phyloP scores from a whole-genome alignment of 2,329 filamentous ascomycete species.

The Tolypocladium guangdongense region DNA sequence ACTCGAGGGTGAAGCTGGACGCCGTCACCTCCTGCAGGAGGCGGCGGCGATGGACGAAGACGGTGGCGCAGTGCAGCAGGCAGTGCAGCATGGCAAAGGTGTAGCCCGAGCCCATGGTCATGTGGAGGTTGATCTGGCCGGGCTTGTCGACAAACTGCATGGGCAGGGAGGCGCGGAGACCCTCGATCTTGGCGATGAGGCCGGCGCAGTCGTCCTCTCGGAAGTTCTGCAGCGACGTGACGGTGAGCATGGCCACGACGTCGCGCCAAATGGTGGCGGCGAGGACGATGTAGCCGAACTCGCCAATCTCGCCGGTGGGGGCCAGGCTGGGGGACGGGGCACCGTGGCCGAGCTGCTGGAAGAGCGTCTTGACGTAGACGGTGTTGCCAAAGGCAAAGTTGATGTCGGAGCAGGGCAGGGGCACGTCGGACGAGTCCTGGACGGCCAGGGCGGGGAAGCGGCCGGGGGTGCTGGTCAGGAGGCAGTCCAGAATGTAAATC shows the following conservation, averaged over 20 bases:
- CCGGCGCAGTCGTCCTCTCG: slow-evolving; percentile 40
- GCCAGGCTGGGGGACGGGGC: slow-evolving; percentile 26
- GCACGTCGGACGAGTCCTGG: slow-evolving; percentile 43
- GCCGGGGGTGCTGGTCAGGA: slow-evolving; percentile 50
- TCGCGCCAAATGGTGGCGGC: slow-evolving; percentile 52
- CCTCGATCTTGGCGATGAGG: slow-evolving; percentile 43
- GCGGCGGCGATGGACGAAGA: slow-evolving; percentile 49
- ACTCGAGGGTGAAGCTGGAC: slow-evolving; percentile 39
- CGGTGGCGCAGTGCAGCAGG: slow-evolving; percentile 47
- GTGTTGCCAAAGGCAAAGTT: slow-evolving; percentile 53
- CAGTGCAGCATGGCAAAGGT: slow-evolving; percentile 54
- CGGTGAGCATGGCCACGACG: slow-evolving; percentile 50
- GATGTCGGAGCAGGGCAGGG: slow-evolving; percentile 49
- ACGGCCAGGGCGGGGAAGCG: slow-evolving; percentile 44
- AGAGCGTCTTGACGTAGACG: slow-evolving; percentile 46
- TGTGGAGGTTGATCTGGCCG: slow-evolving; percentile 49
- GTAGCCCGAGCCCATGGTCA: slow-evolving; percentile 53
- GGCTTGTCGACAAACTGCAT: slow-evolving; percentile 52
- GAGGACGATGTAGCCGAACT: slow-evolving; percentile 51
- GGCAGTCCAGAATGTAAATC: slow-evolving; percentile 52
- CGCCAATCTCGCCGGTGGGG: slow-evolving; percentile 41
- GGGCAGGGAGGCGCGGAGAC: slow-evolving; percentile 41
- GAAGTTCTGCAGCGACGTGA: slow-evolving; percentile 38
- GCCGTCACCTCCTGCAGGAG: slow-evolving; percentile 47
- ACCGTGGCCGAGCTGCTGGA: slow-evolving; percentile 24